Evolutionary conservation across 2,329 filamentous ascomycete genomes (phyloP), one percentile per base, ranked within the genome.

Genomic region (Endoconidiophora polonica): DNA sequence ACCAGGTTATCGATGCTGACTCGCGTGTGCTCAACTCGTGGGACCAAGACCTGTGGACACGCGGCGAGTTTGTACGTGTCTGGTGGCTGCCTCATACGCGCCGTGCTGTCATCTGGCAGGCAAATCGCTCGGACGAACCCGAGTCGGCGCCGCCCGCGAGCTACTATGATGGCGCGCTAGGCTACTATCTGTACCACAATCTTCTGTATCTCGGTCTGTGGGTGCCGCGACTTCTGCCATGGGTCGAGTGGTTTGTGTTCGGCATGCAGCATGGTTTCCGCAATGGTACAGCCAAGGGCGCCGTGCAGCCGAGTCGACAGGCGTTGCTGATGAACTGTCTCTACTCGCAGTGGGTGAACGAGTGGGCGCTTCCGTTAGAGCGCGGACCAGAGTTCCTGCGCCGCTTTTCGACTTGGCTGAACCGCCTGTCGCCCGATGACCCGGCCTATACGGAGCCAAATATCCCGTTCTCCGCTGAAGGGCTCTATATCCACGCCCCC

Each of bases 21-120:
- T 61, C 68, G 42, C 72, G 76, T 43, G 74, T 94, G 55, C 70
- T 94, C 44, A 68, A 71, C 9, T 70, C 74, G 5, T 96, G 91
- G 86, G 65, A 79, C 16, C 71, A 68, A 5, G 73, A 74, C 33
- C 71, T 96, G 12, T 96, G 91, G 90, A 85, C 77, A 1, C 74
- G 79, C 54, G 77, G 81, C 54, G 87, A 96, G 63, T 98, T 90
- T 60, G 86, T 93, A 23, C 76, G 91, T 24, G 86, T 95, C 24
- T 98, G 91, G 90, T 98, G 91, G 91, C 80, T 94, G 61, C 91
- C 91, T 0, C 94, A 96, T 66, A 86, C 84, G 61, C 77, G 86
- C 50, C 77, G 86, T 43, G 86, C 86, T 0, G 84, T 96, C 44
- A 76, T 93, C 43, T 98, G 91, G 91, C 76, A 77, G 39, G 91